A percentile compares a stretch with the other conserved stretches of the same genome.
phyloP scores from a whole-genome alignment of 768 basidiomycete species.

The Suillus tomentosus region DNA sequence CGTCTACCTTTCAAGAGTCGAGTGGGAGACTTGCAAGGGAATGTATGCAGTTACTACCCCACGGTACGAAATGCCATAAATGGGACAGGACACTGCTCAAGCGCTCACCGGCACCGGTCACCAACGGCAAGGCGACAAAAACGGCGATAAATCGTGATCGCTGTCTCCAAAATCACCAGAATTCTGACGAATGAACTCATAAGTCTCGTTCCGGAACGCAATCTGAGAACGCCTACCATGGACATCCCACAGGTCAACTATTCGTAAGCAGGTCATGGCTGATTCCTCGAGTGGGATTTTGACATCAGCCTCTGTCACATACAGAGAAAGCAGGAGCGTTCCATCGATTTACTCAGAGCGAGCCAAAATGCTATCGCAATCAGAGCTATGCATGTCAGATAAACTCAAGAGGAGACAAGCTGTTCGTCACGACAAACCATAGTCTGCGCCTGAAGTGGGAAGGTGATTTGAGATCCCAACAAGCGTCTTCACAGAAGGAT shows the following conservation, averaged over 20 bases:
- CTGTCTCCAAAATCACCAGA: not conserved
- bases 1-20: not conserved
- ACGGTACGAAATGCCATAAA: not conserved
- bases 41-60: not conserved
- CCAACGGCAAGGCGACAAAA: not conserved
- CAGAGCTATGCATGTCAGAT: not conserved
- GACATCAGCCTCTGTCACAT: not conserved
- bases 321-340: not conserved
- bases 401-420: not conserved
- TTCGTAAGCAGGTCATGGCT: not conserved
- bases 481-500: not conserved
- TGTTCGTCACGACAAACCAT: not conserved
- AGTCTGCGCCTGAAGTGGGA: not conserved
- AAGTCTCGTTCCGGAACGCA: not conserved
- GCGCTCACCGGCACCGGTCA: too few species aligned
- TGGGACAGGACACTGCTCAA: not conserved
- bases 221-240: not conserved
- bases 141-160: not conserved
- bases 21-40: not conserved
- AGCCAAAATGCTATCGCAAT: not conserved
- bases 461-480: not conserved
- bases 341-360: not conserved
- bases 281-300: not conserved
- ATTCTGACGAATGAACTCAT: not conserved
- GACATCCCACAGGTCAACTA: not conserved